Base-by-base conservation (phyloP, 768 basidiomycete genomes). In the Aureoboletus auriporus region DNA sequence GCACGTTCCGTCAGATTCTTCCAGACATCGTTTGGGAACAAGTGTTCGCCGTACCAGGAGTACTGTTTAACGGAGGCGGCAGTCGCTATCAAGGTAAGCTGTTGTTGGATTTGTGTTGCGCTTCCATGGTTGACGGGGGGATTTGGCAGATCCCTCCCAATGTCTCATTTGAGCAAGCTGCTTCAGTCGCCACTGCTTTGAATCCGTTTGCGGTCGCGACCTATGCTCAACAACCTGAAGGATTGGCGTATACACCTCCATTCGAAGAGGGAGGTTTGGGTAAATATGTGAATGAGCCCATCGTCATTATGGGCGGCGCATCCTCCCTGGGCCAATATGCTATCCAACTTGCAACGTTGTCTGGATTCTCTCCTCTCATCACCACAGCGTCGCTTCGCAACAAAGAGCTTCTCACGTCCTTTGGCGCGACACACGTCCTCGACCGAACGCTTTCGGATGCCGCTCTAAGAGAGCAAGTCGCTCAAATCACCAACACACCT, bases 351-450 rank as follows among this genome's bases (percentile, higher is more conserved):
- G 64, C 69, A 0, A 58, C 37, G 13, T 40, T 67, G 16, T 69
- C 64, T 11, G 67, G 62, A 3, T 69, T 70, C 51, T 65, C 59
- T 0, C 66, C 64, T 8, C 65, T 73, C 50, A 65, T 71, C 34
- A 65, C 71, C 11, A 74, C 72, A 0, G 65, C 72, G 2, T 72
- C 72, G 2, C 47, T 56, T 2, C 60, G 64, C 37, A 68, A 74
- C 46, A 47, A 47, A 2, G 60, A 50, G 3, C 50, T 55, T 10
- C 61, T 73, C 23, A 46, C 55, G 13, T 61, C 62, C 6, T 53
- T 70, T 6, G 72, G 72, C 11, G 71, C 70, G 34, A 71, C 71
- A 2, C 61, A 68, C 44, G 56, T 72, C 27, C 46, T 74, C n/a
- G 68, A 67, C 55, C 57, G 63, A n/a, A 47, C 57, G 36, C 50